phyloP scores from a whole-genome alignment of 2,329 filamentous ascomycete genomes.

The Epichloe coenophiala region DNA sequence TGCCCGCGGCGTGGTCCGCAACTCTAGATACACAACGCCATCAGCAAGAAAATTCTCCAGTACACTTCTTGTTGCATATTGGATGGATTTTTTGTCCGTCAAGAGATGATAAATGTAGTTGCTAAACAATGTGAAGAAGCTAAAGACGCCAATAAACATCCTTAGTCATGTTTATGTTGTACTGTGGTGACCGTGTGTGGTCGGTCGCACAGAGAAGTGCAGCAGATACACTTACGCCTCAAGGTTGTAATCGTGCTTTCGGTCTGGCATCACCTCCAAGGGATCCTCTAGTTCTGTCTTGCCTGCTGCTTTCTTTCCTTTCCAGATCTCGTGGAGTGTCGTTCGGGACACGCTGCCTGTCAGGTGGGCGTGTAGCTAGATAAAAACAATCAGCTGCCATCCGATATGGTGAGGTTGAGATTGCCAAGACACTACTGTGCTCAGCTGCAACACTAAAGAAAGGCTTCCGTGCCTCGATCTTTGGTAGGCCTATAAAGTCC shows the following conservation, averaged over 20 bases:
- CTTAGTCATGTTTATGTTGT: not conserved
- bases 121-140: conserved; percentile 68
- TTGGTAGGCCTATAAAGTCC: conserved; percentile 37
- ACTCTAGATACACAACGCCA: conserved; percentile 64
- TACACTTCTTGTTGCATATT: conserved; percentile 50
- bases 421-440: not conserved
- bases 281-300: conserved; percentile 52
- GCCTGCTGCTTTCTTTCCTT: conserved; percentile 38
- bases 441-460: not conserved
- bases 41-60: conserved; percentile 53
- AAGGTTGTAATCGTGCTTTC: conserved; percentile 59
- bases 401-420: not conserved
- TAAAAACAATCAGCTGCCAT: not conserved
- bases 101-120: conserved; percentile 68
- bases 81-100: conserved; percentile 46
- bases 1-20: conserved; percentile 64
- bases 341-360: conserved; percentile 63
- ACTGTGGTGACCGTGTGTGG: not conserved
- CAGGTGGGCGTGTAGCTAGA: conserved; percentile 65
- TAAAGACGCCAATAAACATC: conserved; percentile 14
- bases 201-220: no score
- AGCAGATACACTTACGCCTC: conserved; percentile 39
- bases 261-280: conserved; percentile 50
- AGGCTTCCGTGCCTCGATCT: conserved; percentile 34
- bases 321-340: conserved; percentile 64